phyloP scores from a whole-genome alignment of 495 filamentous ascomycete genomes.

The Penicillium taxi region DNA sequence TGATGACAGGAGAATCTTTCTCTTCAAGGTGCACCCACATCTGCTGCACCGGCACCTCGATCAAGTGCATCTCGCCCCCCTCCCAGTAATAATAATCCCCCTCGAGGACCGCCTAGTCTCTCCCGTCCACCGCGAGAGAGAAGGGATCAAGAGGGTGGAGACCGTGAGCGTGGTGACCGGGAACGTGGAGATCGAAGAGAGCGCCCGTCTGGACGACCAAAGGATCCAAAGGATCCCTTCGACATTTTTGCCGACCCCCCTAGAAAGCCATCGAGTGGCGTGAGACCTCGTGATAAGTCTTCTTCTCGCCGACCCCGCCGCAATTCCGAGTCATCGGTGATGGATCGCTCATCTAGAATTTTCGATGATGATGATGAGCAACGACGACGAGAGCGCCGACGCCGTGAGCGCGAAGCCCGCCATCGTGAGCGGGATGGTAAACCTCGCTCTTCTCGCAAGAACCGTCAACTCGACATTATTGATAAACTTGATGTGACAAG shows the following conservation, averaged over 20 bases:
- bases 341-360: slow-evolving; percentile 53
- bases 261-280: too few relatives aligned
- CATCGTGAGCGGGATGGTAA: slow-evolving; percentile 52
- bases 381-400: slow-evolving; percentile 61
- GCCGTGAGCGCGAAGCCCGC: slow-evolving; percentile 60
- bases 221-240: slow-evolving; percentile 38
- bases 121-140: slow-evolving; percentile 24
- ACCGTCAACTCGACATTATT: slow-evolving; percentile 78
- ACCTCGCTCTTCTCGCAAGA: slow-evolving; percentile 36
- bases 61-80: slow-evolving; percentile 35
- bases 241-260: slow-evolving; percentile 56
- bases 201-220: slow-evolving; percentile 18
- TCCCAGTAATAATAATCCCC: slow-evolving; percentile 33
- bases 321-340: slow-evolving; percentile 90
- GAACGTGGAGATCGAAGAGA: too few relatives aligned
- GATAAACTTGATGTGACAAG: slow-evolving; percentile 96
- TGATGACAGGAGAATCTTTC: slow-evolving; percentile 34
- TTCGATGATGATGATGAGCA: slow-evolving; percentile 68
- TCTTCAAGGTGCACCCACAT: slow-evolving; percentile 23
- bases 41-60: slow-evolving; percentile 14
- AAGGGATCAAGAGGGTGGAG: too few relatives aligned
- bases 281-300: slow-evolving; percentile 26
- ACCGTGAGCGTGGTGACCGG: too few relatives aligned
- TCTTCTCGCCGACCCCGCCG: slow-evolving; percentile 57
- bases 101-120: slow-evolving; percentile 19